These are phyloP conservation scores for Fraxinus albicans DNA, from an alignment of 305 asterid species.

Conservation along the genomic window DNA sequence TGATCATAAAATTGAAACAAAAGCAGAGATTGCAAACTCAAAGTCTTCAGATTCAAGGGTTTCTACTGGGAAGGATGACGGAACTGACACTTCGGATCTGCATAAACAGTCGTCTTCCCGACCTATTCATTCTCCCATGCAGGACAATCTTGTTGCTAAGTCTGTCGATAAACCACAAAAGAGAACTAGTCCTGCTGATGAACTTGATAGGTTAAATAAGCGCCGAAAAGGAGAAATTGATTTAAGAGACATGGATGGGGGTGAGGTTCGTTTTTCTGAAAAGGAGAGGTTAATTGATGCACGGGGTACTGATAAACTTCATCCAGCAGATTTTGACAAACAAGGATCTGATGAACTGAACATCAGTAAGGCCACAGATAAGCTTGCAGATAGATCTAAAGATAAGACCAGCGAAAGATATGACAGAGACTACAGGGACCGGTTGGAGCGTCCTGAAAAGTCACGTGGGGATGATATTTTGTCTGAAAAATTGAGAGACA, in stretches of 20 bases:
- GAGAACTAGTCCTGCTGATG: slow-evolving; percentile 85
- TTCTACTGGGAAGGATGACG: slow-evolving; percentile 65
- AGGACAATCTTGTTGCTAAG: slow-evolving; percentile 53
- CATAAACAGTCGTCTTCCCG: slow-evolving; percentile 59
- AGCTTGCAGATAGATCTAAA: slow-evolving; percentile 68
- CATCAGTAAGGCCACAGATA: slow-evolving; percentile 53
- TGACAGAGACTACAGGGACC: slow-evolving; percentile 80
- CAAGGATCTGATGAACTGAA: slow-evolving; percentile 62
- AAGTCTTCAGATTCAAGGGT: slow-evolving; percentile 60
- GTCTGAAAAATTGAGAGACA: slow-evolving; percentile 82
- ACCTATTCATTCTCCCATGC: slow-evolving; percentile 73
- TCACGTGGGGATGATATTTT: slow-evolving; percentile 70
- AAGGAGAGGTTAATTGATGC: slow-evolving; percentile 69
- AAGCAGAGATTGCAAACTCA: slow-evolving; percentile 45
- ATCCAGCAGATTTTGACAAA: slow-evolving; percentile 50
- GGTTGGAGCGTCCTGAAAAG: slow-evolving; percentile 76
- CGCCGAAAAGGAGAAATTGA: slow-evolving; percentile 88
- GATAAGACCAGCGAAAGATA: slow-evolving; percentile 80
- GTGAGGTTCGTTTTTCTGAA: slow-evolving; percentile 64
- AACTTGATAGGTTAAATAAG: slow-evolving; percentile 72
- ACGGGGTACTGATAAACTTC: slow-evolving; percentile 56
- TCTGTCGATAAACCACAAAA: slow-evolving; percentile 72
- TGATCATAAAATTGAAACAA: slow-evolving; percentile 53
- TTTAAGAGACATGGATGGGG: slow-evolving; percentile 61
- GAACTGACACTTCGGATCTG: slow-evolving; percentile 52